Percentiles rank a stretch among this genome's conserved stretches.
Evolutionary conservation across 345 rosid genomes (phyloP).

Genomic region (Psidium friedrichsthalianum): DNA sequence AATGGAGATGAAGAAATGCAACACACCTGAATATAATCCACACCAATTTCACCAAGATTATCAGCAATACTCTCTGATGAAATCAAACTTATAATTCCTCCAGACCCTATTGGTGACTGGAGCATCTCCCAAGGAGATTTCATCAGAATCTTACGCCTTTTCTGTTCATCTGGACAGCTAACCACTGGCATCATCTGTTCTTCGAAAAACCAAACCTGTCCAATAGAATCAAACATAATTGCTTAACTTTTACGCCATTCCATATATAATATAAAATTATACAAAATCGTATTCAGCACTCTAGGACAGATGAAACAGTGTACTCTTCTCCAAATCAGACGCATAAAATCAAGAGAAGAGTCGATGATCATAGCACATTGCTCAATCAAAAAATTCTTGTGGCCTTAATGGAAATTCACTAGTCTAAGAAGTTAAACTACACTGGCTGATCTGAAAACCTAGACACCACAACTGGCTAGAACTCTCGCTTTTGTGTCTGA

Average conservation of each 20-base stretch:
- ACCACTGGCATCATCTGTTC: constrained; percentile 79
- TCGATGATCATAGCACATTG: not conserved
- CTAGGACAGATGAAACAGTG: not conserved
- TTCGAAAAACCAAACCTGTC: constrained; percentile 68
- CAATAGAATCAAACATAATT: not conserved
- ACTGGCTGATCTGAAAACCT: not conserved
- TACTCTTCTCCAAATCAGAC: not conserved
- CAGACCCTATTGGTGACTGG: constrained; percentile 72
- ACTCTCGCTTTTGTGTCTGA: not conserved
- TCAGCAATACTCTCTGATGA: constrained; percentile 38
- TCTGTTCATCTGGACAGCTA: constrained; percentile 27
- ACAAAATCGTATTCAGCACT: not conserved
- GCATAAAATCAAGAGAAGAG: not conserved
- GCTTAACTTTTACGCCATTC: not conserved
- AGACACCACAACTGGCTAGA: not conserved
- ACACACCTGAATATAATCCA: constrained; percentile 63
- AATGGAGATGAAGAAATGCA: not conserved
- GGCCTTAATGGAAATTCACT: not conserved
- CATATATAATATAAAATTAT: not conserved
- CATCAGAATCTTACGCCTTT: constrained; percentile 66
- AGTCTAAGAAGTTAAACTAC: not conserved
- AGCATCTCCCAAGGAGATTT: constrained; percentile 91
- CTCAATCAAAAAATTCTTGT: not conserved
- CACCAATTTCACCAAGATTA: constrained; percentile 41
- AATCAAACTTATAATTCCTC: constrained; percentile 54